phyloP scores from a whole-genome alignment of 495 filamentous ascomycete species.

The Lepidopterella palustris region DNA sequence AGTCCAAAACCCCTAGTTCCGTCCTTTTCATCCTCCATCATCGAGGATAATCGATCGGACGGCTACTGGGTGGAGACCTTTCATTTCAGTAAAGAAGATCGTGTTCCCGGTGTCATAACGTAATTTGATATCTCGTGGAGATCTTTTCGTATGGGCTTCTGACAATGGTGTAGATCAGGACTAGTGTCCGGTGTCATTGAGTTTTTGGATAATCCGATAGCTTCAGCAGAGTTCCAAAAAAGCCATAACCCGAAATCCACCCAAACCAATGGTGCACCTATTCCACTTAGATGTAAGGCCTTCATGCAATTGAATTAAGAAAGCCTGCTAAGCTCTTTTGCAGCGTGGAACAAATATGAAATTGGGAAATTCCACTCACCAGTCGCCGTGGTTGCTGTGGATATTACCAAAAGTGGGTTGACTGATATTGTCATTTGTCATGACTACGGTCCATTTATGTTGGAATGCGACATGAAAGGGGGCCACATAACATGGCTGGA shows the following conservation, averaged over 20 bases:
- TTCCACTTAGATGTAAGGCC: too few relatives aligned
- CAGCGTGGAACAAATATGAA: not conserved
- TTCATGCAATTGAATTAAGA: too few relatives aligned
- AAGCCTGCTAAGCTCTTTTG: too few relatives aligned
- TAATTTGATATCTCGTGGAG: constrained; percentile 1
- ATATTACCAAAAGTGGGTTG: constrained; percentile 21
- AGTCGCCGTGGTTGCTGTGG: constrained; percentile 13
- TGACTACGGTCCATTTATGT: constrained; percentile 13
- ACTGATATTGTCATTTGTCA: constrained; percentile 23
- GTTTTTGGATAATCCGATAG: not conserved
- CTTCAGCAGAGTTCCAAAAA: not conserved
- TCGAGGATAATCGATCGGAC: constrained; percentile 18
- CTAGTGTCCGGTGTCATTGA: not conserved
- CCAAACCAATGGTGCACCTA: too few relatives aligned
- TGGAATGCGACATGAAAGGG: constrained; percentile 5
- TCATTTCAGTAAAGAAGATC: constrained; percentile 10
- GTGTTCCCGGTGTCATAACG: constrained; percentile 22
- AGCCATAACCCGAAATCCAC: too few relatives aligned
- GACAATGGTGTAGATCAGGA: not conserved
- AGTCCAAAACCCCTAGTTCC: not conserved
- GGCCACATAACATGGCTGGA: constrained; percentile 26
- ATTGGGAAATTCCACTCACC: constrained; percentile 14
- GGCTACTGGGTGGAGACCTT: constrained; percentile 31
- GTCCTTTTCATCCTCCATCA: not conserved
- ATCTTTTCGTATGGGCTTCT: not conserved